Conservation (phyloP, 805 yeast species). For the Starmera quercuum region DNA sequence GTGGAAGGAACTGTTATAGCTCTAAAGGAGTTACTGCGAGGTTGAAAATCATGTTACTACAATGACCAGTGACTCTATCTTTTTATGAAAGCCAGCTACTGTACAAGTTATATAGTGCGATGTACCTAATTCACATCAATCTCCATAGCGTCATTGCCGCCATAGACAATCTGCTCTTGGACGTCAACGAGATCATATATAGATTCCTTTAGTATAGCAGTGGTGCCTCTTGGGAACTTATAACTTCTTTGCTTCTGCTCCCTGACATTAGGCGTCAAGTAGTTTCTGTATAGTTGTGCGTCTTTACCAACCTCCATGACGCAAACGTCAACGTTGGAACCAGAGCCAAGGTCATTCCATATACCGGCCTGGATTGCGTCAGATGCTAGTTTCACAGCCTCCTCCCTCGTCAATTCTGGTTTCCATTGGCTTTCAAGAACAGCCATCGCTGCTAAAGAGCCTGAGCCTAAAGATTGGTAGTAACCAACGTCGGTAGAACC, state of each 20-base stretch:
- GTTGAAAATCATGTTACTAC: background rate
- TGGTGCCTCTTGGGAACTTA: conserved; percentile 89
- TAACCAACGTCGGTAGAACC: conserved; percentile 96
- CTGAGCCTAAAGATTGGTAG: conserved; percentile 90
- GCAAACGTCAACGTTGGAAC: conserved; percentile 95
- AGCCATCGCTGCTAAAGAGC: conserved; percentile 98
- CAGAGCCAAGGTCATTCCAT: conserved; percentile 98
- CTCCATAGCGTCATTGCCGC: conserved; percentile 40
- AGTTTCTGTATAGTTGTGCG: conserved; percentile 78
- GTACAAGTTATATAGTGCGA: too few species aligned
- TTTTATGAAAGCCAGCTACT: background rate
- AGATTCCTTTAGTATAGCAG: conserved; percentile 69
- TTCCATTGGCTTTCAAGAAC: conserved; percentile 87
- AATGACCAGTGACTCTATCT: background rate
- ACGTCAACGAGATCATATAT: conserved; percentile 61
- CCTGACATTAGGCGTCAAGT: conserved; percentile 86
- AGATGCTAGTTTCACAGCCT: conserved; percentile 85
- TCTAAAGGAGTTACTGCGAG: conserved; percentile 18
- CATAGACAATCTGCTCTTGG: conserved; percentile 49
- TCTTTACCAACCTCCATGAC: conserved; percentile 92
- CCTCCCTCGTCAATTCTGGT: conserved; percentile 70
- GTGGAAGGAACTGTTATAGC: conserved; percentile 83
- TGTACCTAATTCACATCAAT: conserved; percentile 31
- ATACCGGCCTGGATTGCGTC: conserved; percentile 97
- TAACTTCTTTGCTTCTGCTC: conserved; percentile 75